phyloP scores from a whole-genome alignment of 805 yeast genomes.

The Hanseniaspora osmophila region DNA sequence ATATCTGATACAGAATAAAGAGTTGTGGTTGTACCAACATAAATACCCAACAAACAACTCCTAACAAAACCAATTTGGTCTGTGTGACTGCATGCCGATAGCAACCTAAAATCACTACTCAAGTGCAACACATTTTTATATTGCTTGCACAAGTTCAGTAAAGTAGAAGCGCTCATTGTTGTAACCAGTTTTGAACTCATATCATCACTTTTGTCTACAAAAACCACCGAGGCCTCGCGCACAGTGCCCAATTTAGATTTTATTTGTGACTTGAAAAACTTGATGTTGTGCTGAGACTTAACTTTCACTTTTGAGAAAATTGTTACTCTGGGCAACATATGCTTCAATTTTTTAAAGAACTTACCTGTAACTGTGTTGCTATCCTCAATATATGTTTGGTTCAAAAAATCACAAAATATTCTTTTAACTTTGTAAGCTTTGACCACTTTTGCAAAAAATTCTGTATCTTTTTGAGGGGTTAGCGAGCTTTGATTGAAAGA shows the following conservation, averaged over 20 bases:
- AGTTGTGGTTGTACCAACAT: constrained; percentile 74
- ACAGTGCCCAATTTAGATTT: constrained; percentile 11
- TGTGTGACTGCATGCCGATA: constrained; percentile 79
- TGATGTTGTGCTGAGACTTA: constrained; percentile 12
- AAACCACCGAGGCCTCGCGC: constrained; percentile 24
- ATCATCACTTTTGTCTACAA: constrained; percentile 18
- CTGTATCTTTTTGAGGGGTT: constrained; percentile 59
- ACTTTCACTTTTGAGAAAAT: constrained; percentile 19
- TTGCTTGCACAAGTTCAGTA: constrained; percentile 72
- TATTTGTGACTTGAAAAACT: constrained; percentile 11
- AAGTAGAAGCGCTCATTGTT: constrained; percentile 37
- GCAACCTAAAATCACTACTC: constrained; percentile 51
- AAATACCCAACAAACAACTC: constrained; percentile 71
- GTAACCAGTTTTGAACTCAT: constrained; percentile 16
- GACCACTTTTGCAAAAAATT: constrained; percentile 49
- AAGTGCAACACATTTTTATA: constrained; percentile 86
- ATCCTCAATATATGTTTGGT: constrained; percentile 9
- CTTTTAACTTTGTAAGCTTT: constrained; percentile 58
- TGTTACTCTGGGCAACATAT: constrained; percentile 18
- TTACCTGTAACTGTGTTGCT: constrained; percentile 14
- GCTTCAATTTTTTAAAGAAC: constrained; percentile 11
- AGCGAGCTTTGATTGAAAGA: constrained; percentile 41
- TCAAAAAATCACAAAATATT: constrained; percentile 51
- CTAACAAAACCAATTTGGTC: constrained; percentile 81
- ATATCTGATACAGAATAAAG: constrained; percentile 66